Evolutionary conservation across 2,329 filamentous ascomycete species (phyloP).

Genomic region (Colletotrichum navitas): DNA sequence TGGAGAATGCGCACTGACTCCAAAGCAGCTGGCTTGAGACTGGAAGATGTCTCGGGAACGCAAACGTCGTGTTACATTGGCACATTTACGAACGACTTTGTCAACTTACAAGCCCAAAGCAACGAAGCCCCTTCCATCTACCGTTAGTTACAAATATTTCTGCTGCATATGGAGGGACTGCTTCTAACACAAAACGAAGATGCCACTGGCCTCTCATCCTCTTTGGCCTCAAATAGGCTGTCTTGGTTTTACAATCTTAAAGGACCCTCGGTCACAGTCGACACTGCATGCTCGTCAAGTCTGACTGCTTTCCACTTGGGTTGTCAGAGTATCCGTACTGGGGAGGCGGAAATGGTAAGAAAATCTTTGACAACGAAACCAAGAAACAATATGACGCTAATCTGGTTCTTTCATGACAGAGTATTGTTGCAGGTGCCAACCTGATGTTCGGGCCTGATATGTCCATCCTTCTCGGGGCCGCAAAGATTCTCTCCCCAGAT

Average conservation of each 20-base stretch:
- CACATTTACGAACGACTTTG: slow-evolving; percentile 51
- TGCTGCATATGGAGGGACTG: slow-evolving; percentile 52
- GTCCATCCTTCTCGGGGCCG: no score
- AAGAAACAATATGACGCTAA: no score
- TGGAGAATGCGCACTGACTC: neutral
- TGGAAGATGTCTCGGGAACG: slow-evolving; percentile 52
- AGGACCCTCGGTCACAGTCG: slow-evolving; percentile 50
- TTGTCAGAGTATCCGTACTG: no score
- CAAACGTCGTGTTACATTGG: slow-evolving; percentile 53
- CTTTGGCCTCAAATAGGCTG: slow-evolving; percentile 44
- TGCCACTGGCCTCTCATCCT: slow-evolving; percentile 62
- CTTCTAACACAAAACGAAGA: slow-evolving; percentile 56
- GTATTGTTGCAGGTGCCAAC: no score
- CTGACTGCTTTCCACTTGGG: no score
- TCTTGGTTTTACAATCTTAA: slow-evolving; percentile 48
- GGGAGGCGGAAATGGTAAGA: no score
- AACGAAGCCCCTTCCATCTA: slow-evolving; percentile 43
- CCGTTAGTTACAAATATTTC: slow-evolving; percentile 46
- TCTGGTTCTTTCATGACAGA: no score
- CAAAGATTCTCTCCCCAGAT: no score
- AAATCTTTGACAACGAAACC: no score
- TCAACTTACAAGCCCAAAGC: slow-evolving; percentile 46
- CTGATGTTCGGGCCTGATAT: no score
- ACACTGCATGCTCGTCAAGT: slow-evolving; percentile 44
- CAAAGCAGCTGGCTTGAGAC: slow-evolving; percentile 48